These are phyloP conservation scores for Diaporthe nobilis DNA, from an alignment of 2,329 filamentous ascomycete genomes.

Conservation along the genomic window DNA sequence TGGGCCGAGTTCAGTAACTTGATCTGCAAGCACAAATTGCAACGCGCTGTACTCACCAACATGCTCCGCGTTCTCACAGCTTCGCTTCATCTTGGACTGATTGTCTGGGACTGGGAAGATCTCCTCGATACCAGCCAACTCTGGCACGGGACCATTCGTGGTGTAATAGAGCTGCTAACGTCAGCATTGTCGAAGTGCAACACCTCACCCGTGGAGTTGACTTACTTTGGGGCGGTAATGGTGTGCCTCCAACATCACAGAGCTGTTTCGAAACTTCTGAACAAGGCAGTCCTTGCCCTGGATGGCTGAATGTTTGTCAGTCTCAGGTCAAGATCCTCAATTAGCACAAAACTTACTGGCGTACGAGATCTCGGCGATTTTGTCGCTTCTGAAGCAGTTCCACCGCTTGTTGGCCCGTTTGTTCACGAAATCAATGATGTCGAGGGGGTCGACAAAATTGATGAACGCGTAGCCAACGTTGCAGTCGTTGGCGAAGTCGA, in stretches of 20 bases:
- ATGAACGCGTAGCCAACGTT: constrained; percentile 98
- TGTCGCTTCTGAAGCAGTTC: constrained; percentile 87
- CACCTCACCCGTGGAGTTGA: not conserved
- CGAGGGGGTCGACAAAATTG: constrained; percentile 86
- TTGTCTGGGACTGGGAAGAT: constrained; percentile 86
- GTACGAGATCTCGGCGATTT: constrained; percentile 92
- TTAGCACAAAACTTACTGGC: constrained; percentile 75
- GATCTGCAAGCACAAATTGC: not conserved
- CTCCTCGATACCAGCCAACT: constrained; percentile 78
- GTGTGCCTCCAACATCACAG: constrained; percentile 89
- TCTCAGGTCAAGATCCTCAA: not conserved
- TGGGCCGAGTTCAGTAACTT: not conserved
- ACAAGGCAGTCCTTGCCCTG: constrained; percentile 93
- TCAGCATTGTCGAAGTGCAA: constrained; percentile 41
- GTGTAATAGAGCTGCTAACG: constrained; percentile 65
- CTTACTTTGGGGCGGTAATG: constrained; percentile 87
- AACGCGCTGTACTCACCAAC: constrained; percentile 73
- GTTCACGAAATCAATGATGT: constrained; percentile 82
- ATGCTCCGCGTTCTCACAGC: constrained; percentile 87
- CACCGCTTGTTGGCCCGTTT: constrained; percentile 80
- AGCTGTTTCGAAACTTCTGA: constrained; percentile 96
- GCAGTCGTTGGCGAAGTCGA: constrained; percentile 88
- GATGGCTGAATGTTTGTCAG: constrained; percentile 72
- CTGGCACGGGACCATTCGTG: constrained; percentile 61
- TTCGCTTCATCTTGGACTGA: constrained; percentile 87